A percentile compares a stretch with the other conserved stretches of the same genome.
phyloP scores from a whole-genome alignment of 352 stramenopile genomes.

The Elongisporangium anandrum region DNA sequence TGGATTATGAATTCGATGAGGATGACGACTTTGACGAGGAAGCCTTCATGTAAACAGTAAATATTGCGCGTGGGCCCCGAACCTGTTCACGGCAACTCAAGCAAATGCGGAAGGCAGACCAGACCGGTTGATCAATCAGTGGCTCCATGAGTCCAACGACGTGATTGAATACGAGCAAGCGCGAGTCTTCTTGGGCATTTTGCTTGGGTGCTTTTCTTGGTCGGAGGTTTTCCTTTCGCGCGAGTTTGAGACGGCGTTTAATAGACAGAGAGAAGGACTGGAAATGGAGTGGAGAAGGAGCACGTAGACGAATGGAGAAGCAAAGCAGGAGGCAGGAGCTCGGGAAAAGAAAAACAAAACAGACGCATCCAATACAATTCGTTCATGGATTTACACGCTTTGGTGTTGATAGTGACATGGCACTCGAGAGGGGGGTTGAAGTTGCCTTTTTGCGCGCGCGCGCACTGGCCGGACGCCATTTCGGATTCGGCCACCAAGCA shows the following conservation, averaged over 20 bases:
- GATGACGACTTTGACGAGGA: constrained; percentile 87
- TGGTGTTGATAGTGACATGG: neutral
- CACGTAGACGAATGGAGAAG: neutral
- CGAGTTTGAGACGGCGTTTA: neutral
- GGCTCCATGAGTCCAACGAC: no score
- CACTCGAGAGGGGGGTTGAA: neutral
- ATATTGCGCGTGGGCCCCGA: constrained; percentile 29
- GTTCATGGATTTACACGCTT: neutral
- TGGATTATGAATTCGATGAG: constrained; percentile 93
- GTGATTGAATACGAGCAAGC: no score
- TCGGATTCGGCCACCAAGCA: neutral
- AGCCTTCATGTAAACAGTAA: constrained; percentile 81
- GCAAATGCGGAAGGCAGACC: neutral
- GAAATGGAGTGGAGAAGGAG: neutral
- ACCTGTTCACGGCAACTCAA: neutral
- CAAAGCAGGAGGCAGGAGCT: neutral
- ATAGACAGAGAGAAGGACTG: neutral
- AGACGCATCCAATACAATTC: neutral
- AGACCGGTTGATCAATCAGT: no score
- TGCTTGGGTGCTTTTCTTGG: neutral
- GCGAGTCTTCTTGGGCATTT: no score
- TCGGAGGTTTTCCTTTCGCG: neutral
- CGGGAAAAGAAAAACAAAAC: neutral
- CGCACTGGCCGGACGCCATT: neutral
- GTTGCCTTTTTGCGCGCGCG: neutral